Base-by-base conservation (phyloP, 1,139 yeast species). In the Geotrichum phurueaensis region DNA sequence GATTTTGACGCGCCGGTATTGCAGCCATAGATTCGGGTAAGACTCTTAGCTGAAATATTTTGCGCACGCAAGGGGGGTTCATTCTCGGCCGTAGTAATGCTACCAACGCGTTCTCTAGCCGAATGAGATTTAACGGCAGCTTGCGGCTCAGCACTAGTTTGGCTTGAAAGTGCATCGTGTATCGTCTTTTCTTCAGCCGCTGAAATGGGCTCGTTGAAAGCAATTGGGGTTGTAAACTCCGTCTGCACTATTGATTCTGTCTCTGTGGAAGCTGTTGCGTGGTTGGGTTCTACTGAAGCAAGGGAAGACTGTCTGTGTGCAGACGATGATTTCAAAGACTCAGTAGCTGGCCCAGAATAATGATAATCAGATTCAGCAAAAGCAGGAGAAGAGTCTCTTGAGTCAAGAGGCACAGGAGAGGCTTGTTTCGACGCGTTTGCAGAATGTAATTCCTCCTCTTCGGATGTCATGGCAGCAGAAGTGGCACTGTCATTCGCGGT, bases 1-100 rank as follows among this genome's bases (percentile, higher is more conserved):
- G 12, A 5, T 39, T 39, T 39, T 15, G 45, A 15, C 20, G n/a
- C 18, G 20, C 45, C 18, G n/a, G n/a, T 4, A 4, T 39, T 53
- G 53, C 36, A 43, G 7, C 58, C 54, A 18, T 49, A 12, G n/a
- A 49, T 55, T 10, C 58, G 58, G 47, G 49, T 36, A 13, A 39
- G 58, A 15, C 51, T 25, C 22, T 55, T 54, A 13, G 58, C 36
- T 7, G 49, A 53, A 22, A 33, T 50, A 13, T 55, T 55, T 22
- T 50, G 54, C n/a, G 58, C 53, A 39, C 45, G 45, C 45, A n/a
- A 15, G 13, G 48, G 49, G 18, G 43, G 23, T 9, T 29, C 31
- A 25, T 25, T 25, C 20, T 12, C 7, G 50, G 18, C 27, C 9
- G 22, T 29, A n/a, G 45, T 13, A 7, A 39, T 39, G 20, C 43